A percentile compares a stretch with the other conserved stretches of the same genome.
phyloP scores from a whole-genome alignment of 2,329 filamentous ascomycete genomes.

The Stemphylium lycopersici region DNA sequence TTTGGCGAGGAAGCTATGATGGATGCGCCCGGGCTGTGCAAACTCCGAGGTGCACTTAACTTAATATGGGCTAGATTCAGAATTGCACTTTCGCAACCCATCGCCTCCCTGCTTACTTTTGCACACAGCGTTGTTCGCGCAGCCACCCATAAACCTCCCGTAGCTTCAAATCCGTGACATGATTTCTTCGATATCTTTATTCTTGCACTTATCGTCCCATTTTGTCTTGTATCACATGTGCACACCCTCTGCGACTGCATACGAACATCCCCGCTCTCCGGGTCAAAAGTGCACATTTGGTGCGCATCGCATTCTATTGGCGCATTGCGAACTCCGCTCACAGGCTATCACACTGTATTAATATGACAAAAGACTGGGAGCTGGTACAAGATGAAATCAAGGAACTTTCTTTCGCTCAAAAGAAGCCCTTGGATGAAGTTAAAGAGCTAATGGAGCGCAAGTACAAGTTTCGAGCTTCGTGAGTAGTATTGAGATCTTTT shows the following conservation, averaged over 20 bases:
- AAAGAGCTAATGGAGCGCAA: conserved; percentile 42
- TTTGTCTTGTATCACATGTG: too few species aligned
- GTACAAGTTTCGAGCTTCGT: conserved; percentile 45
- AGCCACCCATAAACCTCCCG: neutral
- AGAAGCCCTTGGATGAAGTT: conserved; percentile 43
- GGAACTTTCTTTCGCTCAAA: conserved; percentile 42
- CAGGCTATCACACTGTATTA: neutral
- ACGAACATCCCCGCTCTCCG: neutral
- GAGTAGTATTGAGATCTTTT: conserved; percentile 12
- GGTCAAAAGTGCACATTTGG: neutral
- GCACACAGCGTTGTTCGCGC: neutral
- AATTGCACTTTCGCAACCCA: conserved; percentile 11
- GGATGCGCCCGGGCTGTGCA: neutral
- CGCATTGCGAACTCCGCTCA: neutral
- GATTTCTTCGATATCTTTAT: neutral
- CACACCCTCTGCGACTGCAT: too few species aligned
- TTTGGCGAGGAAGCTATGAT: too few species aligned
- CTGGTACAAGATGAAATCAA: conserved; percentile 38
- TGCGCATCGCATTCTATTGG: neutral
- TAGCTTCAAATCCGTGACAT: neutral
- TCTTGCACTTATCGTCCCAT: neutral
- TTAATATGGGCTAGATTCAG: neutral
- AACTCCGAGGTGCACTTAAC: neutral
- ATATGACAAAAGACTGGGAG: conserved; percentile 44
- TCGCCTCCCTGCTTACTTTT: conserved; percentile 1